Conservation (phyloP, 2,329 filamentous ascomycete species). For the Alternaria sp. region DNA sequence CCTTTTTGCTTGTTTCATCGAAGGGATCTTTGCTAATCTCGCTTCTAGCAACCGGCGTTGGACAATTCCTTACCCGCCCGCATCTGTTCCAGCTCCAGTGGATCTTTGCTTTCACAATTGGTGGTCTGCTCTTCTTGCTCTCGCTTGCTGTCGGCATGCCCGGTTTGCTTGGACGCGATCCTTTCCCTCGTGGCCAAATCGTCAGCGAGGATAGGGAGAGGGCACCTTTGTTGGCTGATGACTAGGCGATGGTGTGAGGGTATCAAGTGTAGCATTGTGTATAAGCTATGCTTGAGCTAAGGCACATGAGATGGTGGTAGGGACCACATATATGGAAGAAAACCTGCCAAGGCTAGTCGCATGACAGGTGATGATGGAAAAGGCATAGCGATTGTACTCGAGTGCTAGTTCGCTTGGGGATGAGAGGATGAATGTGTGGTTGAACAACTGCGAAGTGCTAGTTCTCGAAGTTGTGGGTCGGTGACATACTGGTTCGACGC, state of each 20-base stretch:
- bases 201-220: conserved; percentile 62
- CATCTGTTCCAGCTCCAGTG: conserved; percentile 84
- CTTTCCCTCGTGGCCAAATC: conserved; percentile 58
- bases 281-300: too few relatives aligned
- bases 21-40: neutral
- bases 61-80: conserved; percentile 76
- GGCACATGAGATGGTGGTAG: too few relatives aligned
- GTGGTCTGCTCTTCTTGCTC: conserved; percentile 75
- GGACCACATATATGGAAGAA: too few relatives aligned
- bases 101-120: conserved; percentile 91
- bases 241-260: neutral
- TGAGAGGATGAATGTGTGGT: neutral
- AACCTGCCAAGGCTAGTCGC: too few relatives aligned
- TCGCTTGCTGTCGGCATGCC: conserved; percentile 73
- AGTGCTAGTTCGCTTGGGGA: neutral
- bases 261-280: too few relatives aligned
- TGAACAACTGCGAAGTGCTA: neutral
- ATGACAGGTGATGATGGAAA: too few relatives aligned
- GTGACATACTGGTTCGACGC: neutral
- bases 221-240: conserved; percentile 60
- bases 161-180: conserved; percentile 67
- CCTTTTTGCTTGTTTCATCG: too few relatives aligned
- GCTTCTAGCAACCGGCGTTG: conserved; percentile 70
- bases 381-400: neutral
- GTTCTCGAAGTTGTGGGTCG: neutral